Percentiles rank a stretch among this genome's conserved stretches.
Conservation (phyloP, 2,329 filamentous ascomycete genomes). For the Cryphonectria naterciae region DNA sequence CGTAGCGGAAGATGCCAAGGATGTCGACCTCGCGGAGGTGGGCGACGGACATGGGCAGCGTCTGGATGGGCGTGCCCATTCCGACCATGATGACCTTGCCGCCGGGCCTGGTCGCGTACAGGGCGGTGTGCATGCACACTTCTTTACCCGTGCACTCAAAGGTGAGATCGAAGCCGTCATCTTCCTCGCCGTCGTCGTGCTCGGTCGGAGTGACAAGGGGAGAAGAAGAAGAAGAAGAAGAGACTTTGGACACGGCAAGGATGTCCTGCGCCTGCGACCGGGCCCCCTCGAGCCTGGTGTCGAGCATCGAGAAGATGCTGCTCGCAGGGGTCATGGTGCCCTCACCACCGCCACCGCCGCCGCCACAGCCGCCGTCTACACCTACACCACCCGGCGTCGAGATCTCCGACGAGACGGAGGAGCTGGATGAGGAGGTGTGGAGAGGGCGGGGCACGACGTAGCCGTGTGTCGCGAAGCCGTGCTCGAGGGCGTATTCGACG, state of each 20-base stretch:
- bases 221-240: constrained; percentile 22
- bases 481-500: constrained; percentile 61
- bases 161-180: constrained; percentile 69
- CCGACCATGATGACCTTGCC: constrained; percentile 77
- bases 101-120: constrained; percentile 72
- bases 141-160: constrained; percentile 82
- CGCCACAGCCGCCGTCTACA: constrained; percentile 33
- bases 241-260: constrained; percentile 45
- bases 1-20: constrained; percentile 77
- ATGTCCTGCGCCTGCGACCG: constrained; percentile 55
- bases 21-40: constrained; percentile 78
- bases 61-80: constrained; percentile 79
- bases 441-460: constrained; percentile 54
- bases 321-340: constrained; percentile 49
- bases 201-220: constrained; percentile 30
- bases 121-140: constrained; percentile 73
- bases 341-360: too few species aligned
- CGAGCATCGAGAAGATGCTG: constrained; percentile 48
- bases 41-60: constrained; percentile 72
- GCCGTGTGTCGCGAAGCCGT: constrained; percentile 64
- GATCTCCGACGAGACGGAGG: constrained; percentile 52
- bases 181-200: constrained; percentile 56
- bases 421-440: constrained; percentile 48
- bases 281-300: constrained; percentile 55
- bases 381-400: constrained; percentile 47